These are phyloP conservation scores for Rossbeevera mucosa DNA, from an alignment of 768 basidiomycete genomes.

Conservation along the genomic window DNA sequence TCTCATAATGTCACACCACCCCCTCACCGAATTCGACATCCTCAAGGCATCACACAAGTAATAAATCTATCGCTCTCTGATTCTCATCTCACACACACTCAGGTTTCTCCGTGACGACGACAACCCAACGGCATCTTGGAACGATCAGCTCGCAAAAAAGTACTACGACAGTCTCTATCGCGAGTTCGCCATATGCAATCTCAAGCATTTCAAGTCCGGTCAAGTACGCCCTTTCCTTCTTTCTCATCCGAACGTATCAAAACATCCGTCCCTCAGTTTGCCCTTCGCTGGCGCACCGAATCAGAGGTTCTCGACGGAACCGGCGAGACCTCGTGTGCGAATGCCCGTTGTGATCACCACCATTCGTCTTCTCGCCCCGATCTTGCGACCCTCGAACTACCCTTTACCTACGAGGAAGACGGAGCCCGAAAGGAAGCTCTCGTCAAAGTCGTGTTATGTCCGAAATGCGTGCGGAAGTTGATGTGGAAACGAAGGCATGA, in stretches of 20 bases:
- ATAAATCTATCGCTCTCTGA: not conserved
- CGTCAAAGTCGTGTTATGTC: conserved; percentile 88
- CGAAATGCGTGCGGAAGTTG: conserved; percentile 74
- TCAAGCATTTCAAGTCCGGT: conserved; percentile 94
- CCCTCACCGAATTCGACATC: conserved; percentile 64
- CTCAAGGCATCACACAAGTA: conserved; percentile 70
- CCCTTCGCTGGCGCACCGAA: conserved; percentile 92
- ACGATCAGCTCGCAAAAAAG: conserved; percentile 81
- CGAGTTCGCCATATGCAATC: conserved; percentile 87
- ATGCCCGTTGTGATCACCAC: conserved; percentile 77
- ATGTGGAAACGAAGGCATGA: conserved; percentile 79
- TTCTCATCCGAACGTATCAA: too few species aligned
- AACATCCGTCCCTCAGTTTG: conserved; percentile 50
- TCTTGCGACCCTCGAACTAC: conserved; percentile 80
- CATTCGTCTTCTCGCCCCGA: conserved; percentile 28
- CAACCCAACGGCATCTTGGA: conserved; percentile 45
- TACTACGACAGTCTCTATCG: conserved; percentile 87
- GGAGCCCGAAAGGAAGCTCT: conserved; percentile 73
- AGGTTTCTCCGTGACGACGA: conserved; percentile 72
- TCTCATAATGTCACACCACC: too few species aligned
- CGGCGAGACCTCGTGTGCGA: conserved; percentile 86
- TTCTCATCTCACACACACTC: not conserved
- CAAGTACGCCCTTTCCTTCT: too few species aligned
- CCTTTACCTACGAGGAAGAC: conserved; percentile 82
- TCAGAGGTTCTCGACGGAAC: conserved; percentile 80